Conservation (phyloP, 768 basidiomycete genomes). For the Calocera cornea region DNA sequence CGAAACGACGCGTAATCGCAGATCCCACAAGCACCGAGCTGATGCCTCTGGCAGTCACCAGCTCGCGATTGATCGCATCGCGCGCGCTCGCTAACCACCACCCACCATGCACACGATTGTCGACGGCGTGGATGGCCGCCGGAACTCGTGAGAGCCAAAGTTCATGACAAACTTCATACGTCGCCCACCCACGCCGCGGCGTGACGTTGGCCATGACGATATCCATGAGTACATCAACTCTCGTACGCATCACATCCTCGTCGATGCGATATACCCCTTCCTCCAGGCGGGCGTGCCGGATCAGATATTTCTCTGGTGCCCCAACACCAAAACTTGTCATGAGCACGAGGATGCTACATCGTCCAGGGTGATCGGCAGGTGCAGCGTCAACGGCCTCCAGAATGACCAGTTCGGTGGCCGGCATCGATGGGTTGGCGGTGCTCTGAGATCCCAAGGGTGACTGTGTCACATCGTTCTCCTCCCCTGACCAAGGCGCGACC, state of each 20-base stretch:
- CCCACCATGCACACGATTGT: neutral
- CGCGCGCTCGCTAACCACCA: neutral
- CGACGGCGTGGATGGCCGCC: neutral
- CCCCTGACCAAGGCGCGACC: no score
- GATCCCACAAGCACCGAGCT: neutral
- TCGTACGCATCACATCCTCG: neutral
- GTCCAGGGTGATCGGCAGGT: no score
- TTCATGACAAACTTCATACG: neutral
- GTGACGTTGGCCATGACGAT: neutral
- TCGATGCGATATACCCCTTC: neutral
- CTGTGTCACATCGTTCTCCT: no score
- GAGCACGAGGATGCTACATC: neutral
- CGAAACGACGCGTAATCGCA: neutral
- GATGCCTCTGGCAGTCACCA: neutral
- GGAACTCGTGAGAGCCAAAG: neutral
- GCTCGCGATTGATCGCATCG: neutral
- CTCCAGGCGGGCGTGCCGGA: neutral
- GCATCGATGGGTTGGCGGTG: no score
- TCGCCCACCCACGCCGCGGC: neutral
- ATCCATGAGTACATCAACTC: neutral
- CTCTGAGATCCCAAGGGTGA: no score
- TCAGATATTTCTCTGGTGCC: neutral
- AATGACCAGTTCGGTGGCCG: no score
- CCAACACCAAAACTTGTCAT: neutral
- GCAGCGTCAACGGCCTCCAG: no score